Evolutionary conservation across 2,329 filamentous ascomycete genomes (phyloP).

Genomic region (Conoideocrella luteorostrata): DNA sequence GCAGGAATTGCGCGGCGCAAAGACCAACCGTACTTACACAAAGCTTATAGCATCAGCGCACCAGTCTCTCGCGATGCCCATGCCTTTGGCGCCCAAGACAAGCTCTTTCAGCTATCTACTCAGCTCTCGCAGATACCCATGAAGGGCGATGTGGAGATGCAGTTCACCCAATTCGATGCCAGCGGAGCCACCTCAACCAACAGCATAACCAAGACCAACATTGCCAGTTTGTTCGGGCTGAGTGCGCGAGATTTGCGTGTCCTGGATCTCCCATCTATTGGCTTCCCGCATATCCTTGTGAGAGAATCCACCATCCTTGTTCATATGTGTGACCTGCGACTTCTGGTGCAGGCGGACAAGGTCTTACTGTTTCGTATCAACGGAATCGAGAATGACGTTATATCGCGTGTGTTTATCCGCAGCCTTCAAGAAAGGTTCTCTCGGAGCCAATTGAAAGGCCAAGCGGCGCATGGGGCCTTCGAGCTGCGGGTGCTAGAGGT

Average conservation of each 20-base stretch:
- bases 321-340: constrained; percentile 28
- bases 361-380: constrained; percentile 22
- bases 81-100: no score
- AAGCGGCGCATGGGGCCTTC: constrained; percentile 21
- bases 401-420: constrained; percentile 15
- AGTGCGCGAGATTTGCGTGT: constrained; percentile 24
- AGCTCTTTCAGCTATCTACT: background rate
- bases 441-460: no score
- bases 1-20: no score
- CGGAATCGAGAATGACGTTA: constrained; percentile 3
- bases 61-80: no score
- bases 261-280: constrained; percentile 25
- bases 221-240: constrained; percentile 10
- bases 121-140: constrained; percentile 3
- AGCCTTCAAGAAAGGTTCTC: no score
- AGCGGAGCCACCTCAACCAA: constrained; percentile 2
- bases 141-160: constrained; percentile 6
- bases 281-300: constrained; percentile 27
- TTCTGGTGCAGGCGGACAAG: constrained; percentile 25
- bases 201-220: constrained; percentile 11
- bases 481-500: constrained; percentile 29
- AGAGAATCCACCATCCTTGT: constrained; percentile 25
- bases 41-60: no score
- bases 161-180: constrained; percentile 5
- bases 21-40: no score